Conservation (phyloP, 1,284 basidiomycete genomes). For the Trichosporon ovoides region DNA sequence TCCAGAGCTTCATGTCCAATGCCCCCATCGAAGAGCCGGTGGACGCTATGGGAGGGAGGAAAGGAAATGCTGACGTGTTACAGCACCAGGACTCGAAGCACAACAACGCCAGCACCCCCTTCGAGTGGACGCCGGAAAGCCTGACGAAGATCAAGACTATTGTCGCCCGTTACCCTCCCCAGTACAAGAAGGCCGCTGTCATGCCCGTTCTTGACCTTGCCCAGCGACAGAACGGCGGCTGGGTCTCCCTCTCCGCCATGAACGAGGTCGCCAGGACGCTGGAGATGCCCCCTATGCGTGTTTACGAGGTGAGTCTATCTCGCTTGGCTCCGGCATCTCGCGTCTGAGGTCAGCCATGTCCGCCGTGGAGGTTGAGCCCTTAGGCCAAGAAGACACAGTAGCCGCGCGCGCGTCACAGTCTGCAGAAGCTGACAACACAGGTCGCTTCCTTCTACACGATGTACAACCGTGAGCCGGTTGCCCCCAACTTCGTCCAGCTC, state of each 20-base stretch:
- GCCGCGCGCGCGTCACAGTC: too few relatives aligned
- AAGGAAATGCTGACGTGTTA: constrained; percentile 3
- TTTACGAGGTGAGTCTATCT: constrained; percentile 65
- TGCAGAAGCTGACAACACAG: constrained; percentile 16
- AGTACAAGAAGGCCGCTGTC: constrained; percentile 97
- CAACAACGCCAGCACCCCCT: constrained; percentile 90
- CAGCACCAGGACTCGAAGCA: constrained; percentile 90
- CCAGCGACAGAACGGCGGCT: constrained; percentile 96
- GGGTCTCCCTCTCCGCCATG: constrained; percentile 99
- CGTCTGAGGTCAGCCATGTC: neutral
- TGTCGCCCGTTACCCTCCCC: constrained; percentile 86
- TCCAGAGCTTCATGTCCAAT: neutral
- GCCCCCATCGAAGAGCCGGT: too few relatives aligned
- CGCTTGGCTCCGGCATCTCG: neutral
- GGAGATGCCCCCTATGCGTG: constrained; percentile 96
- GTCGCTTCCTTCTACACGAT: constrained; percentile 99
- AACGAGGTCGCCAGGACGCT: constrained; percentile 90
- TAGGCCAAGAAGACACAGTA: too few relatives aligned
- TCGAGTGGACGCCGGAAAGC: constrained; percentile 79
- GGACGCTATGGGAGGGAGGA: neutral
- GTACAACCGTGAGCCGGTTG: constrained; percentile 97
- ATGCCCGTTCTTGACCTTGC: constrained; percentile 95
- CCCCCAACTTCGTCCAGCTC: constrained; percentile 90
- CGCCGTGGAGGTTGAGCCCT: neutral
- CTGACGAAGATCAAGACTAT: constrained; percentile 79